Percentiles rank a stretch among this genome's conserved stretches.
phyloP scores from a whole-genome alignment of 2,329 filamentous ascomycete genomes.

The Fusarium pseudocircinatum region DNA sequence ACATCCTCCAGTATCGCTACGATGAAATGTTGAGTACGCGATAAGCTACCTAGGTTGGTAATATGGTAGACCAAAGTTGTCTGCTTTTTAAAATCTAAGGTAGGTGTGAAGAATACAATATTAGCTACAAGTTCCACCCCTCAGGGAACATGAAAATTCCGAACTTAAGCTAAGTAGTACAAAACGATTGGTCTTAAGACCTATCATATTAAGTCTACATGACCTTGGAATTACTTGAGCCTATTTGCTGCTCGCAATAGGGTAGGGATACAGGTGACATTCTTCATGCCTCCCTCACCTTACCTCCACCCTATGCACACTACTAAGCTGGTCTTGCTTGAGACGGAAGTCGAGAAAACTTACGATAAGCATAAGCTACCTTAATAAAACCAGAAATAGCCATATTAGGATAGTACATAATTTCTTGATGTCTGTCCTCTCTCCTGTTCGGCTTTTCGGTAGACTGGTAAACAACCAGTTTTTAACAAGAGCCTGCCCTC shows the following conservation, averaged over 20 bases:
- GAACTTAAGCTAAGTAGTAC: background rate
- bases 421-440: background rate
- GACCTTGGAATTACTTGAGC: background rate
- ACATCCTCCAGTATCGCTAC: background rate
- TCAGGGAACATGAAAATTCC: background rate
- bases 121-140: background rate
- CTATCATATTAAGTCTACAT: background rate
- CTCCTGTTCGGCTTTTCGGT: background rate
- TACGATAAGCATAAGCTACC: background rate
- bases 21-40: background rate
- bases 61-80: background rate
- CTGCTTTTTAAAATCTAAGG: background rate
- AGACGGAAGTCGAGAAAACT: background rate
- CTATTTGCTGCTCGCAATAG: background rate
- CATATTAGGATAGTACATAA: background rate
- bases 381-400: background rate
- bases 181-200: background rate
- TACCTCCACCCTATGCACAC: background rate
- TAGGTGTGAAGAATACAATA: background rate
- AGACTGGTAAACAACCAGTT: background rate
- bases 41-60: background rate
- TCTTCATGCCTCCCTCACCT: background rate
- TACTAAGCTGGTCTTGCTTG: background rate
- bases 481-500: background rate
- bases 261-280: background rate